Base-by-base conservation (phyloP, 371 early-diverging fungal species). In the Globomyces sp. region DNA sequence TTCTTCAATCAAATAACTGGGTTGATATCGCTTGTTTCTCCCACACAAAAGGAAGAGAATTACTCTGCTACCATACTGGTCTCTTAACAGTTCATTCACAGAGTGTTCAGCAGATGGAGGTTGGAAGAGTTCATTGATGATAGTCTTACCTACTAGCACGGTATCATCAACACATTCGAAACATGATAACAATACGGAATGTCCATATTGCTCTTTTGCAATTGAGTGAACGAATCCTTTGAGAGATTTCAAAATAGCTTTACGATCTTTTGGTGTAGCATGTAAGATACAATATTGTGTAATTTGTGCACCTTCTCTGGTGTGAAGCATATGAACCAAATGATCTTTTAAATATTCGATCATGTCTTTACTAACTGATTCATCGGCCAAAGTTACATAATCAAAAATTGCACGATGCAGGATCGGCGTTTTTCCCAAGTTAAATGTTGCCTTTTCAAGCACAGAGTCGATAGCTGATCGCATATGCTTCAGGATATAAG, bases 101-200 rank as follows among this genome's bases (percentile, higher is more conserved):
- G 8, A 11, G n/a, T 47, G 52, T 24, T 66, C 75, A 13, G 71
- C 37, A 2, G 60, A 68, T 4, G 68, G 58, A 2, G 64, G 51
- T 8, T 63, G 66, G 24, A 74, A 57, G 42, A 80, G 71, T 71
- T 78, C 78, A 4, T 39, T 51, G 44, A 95, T 63, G 57, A 95
- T 81, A 24, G 87, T 77, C 74, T 94, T 94, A 63, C 76, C 73
- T 55, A 92, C 78, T 52, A 94, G 74, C n/a, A 93, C 93, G 8
- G 96, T 97, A 80, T 97, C 98, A 78, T 97, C 98, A 44, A 93
- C 86, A 48, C 88, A 88, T 74, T 94, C 95, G 71, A 96, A 85
- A 55, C 89, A 75, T 55, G 89, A 83, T 5, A 95, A 70, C 62
- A 97, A 77, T 1, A 94, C 94, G 59, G 90, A 77, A 66, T 94